Evolutionary conservation across 2,329 filamentous ascomycete genomes (phyloP).

Genomic region (Apiospora pterosperma): DNA sequence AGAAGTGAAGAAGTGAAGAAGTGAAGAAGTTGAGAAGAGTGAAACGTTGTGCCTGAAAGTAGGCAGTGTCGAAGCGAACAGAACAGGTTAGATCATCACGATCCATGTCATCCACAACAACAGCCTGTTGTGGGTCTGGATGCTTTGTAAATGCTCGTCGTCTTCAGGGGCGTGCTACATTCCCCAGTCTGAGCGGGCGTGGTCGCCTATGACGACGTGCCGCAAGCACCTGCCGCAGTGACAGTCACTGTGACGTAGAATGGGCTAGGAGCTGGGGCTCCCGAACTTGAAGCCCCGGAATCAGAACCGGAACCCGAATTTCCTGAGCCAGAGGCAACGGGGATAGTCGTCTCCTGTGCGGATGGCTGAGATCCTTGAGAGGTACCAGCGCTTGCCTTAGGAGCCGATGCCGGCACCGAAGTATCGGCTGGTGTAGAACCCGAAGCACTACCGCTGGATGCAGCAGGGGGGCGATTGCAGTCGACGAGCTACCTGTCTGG

Average conservation of each 20-base stretch:
- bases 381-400: neutral
- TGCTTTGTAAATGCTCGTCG: neutral
- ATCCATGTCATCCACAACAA: neutral
- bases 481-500: neutral
- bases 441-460: neutral
- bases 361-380: neutral
- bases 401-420: neutral
- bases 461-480: neutral
- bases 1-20: conserved; percentile 24
- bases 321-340: neutral
- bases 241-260: conserved; percentile 11
- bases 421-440: neutral
- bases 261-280: neutral
- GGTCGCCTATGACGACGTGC: conserved; percentile 13
- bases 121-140: neutral
- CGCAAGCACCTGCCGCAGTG: conserved; percentile 26
- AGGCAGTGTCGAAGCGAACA: conserved; percentile 13
- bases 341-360: conserved; percentile 2
- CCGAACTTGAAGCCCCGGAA: neutral
- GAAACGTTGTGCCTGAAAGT: conserved; percentile 1
- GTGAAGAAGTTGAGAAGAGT: conserved; percentile 13
- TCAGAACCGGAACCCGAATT: neutral
- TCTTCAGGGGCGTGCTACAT: neutral
- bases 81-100: conserved; percentile 9
- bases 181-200: conserved; percentile 6